phyloP scores from a whole-genome alignment of 2,329 filamentous ascomycete species.

The Lasiodiplodia sp. region DNA sequence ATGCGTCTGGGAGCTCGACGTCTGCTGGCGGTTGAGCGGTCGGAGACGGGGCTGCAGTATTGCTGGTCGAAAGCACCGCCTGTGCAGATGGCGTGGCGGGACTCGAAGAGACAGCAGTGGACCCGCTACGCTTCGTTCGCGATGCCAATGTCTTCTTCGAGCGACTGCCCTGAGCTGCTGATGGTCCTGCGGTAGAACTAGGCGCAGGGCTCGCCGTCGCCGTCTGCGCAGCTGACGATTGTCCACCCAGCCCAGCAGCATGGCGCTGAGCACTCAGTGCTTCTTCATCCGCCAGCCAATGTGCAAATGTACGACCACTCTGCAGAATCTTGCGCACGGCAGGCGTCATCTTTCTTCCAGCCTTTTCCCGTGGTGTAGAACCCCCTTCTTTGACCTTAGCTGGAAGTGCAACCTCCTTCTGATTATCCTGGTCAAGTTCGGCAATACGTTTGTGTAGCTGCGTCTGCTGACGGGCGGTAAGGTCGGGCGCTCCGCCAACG shows the following conservation, averaged over 20 bases:
- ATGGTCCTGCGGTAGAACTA: slow-evolving; percentile 4
- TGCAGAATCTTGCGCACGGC: slow-evolving; percentile 77
- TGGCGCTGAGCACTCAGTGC: slow-evolving; percentile 56
- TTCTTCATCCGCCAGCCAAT: slow-evolving; percentile 81
- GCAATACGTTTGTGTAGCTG: slow-evolving; percentile 83
- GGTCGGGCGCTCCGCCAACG: slow-evolving; percentile 54
- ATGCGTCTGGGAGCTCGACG: slow-evolving; percentile 1
- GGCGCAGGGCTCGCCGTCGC: slow-evolving; percentile 33
- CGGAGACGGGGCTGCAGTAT: slow-evolving; percentile 33
- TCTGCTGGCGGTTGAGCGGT: background rate
- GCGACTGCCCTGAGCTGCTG: slow-evolving; percentile 2
- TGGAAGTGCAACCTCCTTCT: slow-evolving; percentile 62
- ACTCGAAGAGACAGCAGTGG: slow-evolving; percentile 3
- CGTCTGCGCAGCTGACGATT: slow-evolving; percentile 9
- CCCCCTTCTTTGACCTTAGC: slow-evolving; percentile 54
- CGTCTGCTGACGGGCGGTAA: slow-evolving; percentile 81
- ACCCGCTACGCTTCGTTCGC: slow-evolving; percentile 15
- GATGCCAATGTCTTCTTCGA: slow-evolving; percentile 24
- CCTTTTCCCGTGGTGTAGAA: slow-evolving; percentile 47
- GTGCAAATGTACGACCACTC: slow-evolving; percentile 82
- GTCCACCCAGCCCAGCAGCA: slow-evolving; percentile 4
- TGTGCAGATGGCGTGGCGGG: slow-evolving; percentile 25
- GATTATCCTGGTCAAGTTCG: slow-evolving; percentile 69
- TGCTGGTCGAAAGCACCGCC: slow-evolving; percentile 34
- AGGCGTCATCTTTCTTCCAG: slow-evolving; percentile 64